These are phyloP conservation scores for Cryptococcus neoformans DNA, from an alignment of 1,284 basidiomycete genomes.

Conservation along the genomic window DNA sequence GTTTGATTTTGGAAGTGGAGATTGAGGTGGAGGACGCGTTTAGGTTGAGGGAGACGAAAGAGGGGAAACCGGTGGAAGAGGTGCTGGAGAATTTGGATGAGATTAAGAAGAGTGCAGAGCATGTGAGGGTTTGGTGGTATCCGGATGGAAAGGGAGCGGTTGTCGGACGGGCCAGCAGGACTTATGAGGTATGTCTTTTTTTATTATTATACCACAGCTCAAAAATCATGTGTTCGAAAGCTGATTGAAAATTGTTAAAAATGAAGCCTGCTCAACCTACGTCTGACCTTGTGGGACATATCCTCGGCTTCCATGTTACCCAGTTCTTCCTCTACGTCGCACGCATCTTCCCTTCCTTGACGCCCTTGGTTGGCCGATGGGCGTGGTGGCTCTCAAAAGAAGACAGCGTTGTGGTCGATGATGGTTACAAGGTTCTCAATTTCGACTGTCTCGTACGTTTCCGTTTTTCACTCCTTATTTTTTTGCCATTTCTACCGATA, in stretches of 20 bases:
- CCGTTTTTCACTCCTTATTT: background rate
- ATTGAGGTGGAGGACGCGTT: constrained; percentile 80
- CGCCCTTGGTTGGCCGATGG: constrained; percentile 45
- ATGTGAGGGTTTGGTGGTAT: constrained; percentile 95
- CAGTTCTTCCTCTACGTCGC: constrained; percentile 72
- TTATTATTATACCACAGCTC: constrained; percentile 9
- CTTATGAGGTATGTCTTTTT: constrained; percentile 62
- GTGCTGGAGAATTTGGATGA: constrained; percentile 52
- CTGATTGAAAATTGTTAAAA: background rate
- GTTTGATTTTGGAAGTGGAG: constrained; percentile 76
- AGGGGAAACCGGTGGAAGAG: constrained; percentile 59
- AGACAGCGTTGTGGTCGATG: constrained; percentile 57
- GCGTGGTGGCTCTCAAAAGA: constrained; percentile 44
- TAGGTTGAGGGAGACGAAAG: constrained; percentile 72
- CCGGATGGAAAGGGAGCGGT: constrained; percentile 73
- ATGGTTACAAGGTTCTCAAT: constrained; percentile 76
- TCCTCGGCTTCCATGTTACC: constrained; percentile 72
- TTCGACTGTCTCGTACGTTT: constrained; percentile 57
- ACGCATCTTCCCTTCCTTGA: constrained; percentile 40
- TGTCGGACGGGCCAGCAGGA: constrained; percentile 70
- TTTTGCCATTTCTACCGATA: background rate
- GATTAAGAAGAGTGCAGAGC: constrained; percentile 68
- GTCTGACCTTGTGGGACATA: constrained; percentile 55
- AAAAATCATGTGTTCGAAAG: constrained; percentile 1
- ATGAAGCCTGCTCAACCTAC: constrained; percentile 55